Percentiles rank a stretch among this genome's conserved stretches.
phyloP scores from a whole-genome alignment of 2,329 filamentous ascomycete genomes.

The Torrubiella hemipterigena region DNA sequence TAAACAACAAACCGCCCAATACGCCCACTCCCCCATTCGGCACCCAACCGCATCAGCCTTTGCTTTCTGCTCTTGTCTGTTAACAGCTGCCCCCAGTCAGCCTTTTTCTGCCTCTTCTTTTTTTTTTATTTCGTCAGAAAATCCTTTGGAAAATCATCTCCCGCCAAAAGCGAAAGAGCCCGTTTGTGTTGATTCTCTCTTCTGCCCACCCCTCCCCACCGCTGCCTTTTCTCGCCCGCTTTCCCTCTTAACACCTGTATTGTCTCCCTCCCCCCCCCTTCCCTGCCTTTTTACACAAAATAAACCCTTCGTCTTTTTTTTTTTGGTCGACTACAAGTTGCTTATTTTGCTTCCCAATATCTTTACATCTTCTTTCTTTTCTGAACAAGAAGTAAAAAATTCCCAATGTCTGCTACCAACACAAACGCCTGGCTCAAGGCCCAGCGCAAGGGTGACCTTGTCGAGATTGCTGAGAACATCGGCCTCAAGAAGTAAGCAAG shows the following conservation, averaged over 20 bases:
- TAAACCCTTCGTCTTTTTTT: too few species aligned
- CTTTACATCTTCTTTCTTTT: slow-evolving; percentile 3
- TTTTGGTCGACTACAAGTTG: too few species aligned
- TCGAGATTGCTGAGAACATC: slow-evolving; percentile 59
- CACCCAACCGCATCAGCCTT: too few species aligned
- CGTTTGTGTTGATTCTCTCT: too few species aligned
- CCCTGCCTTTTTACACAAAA: too few species aligned
- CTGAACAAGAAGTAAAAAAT: slow-evolving; percentile 4
- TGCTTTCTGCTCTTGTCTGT: too few species aligned
- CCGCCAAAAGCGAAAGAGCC: too few species aligned
- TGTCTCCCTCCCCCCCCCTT: not conserved
- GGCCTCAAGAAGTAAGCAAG: slow-evolving; percentile 59
- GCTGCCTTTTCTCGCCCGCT: slow-evolving; percentile 1
- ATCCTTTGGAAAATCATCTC: too few species aligned
- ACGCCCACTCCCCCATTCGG: too few species aligned
- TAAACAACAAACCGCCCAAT: too few species aligned
- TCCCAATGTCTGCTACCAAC: slow-evolving; percentile 15
- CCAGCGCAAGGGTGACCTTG: slow-evolving; percentile 72
- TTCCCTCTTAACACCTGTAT: slow-evolving; percentile 1
- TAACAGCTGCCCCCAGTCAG: not conserved
- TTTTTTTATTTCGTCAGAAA: not conserved
- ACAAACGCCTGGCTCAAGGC: slow-evolving; percentile 62
- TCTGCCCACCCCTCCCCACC: too few species aligned
- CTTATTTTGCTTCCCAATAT: too few species aligned
- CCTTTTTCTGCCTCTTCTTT: not conserved